Conservation (phyloP, 1,139 yeast species). For the Suhomyces bribrorum region DNA sequence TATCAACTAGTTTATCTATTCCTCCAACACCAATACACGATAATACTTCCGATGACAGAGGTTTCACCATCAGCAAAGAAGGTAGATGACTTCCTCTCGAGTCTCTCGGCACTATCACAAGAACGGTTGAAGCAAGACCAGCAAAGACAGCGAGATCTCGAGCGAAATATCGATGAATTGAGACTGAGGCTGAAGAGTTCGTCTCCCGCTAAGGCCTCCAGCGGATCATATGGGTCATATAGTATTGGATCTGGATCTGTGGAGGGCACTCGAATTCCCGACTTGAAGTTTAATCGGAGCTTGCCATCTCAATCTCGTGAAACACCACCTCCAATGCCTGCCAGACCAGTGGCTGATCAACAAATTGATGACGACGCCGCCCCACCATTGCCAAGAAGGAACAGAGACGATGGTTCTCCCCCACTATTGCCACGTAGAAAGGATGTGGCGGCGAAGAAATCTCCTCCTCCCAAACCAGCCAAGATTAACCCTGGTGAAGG, state of each 20-base stretch:
- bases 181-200: constrained; percentile 28
- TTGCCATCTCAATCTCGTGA: constrained; percentile 4
- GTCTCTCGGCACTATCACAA: constrained; percentile 36
- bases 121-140: constrained; percentile 34
- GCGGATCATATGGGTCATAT: neutral
- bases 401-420: constrained; percentile 9
- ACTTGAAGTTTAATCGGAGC: constrained; percentile 24
- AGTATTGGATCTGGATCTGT: neutral
- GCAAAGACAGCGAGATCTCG: constrained; percentile 33
- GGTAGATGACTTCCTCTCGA: constrained; percentile 38
- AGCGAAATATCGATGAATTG: constrained; percentile 33
- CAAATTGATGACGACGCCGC: constrained; percentile 15
- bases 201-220: constrained; percentile 21
- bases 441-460: constrained; percentile 1
- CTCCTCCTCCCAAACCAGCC: constrained; percentile 17
- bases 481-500: constrained; percentile 2
- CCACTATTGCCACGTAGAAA: constrained; percentile 20
- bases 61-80: constrained; percentile 30
- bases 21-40: too few species aligned
- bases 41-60: constrained; percentile 7
- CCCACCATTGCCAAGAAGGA: constrained; percentile 20
- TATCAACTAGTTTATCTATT: neutral
- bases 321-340: constrained; percentile 13
- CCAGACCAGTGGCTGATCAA: constrained; percentile 13
- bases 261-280: constrained; percentile 12